Percentiles rank a stretch among this genome's conserved stretches.
Conservation (phyloP, 2,329 filamentous ascomycete genomes). For the Knufia petricola region DNA sequence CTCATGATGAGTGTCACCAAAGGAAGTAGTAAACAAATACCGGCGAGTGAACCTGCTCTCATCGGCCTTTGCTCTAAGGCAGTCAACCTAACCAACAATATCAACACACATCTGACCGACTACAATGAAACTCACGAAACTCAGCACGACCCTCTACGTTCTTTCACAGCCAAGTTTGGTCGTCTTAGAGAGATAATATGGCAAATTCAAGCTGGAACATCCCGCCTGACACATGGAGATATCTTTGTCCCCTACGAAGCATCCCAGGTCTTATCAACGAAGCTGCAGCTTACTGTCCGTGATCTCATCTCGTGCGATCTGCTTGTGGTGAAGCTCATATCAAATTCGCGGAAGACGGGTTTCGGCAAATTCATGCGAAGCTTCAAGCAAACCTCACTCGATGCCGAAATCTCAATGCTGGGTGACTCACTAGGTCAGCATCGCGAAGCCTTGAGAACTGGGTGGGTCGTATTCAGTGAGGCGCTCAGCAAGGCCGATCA, state of each 20-base stretch:
- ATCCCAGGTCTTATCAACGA: constrained; percentile 55
- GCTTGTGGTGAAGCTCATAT: constrained; percentile 51
- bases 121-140: too few relatives aligned
- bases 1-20: too few relatives aligned
- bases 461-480: constrained; percentile 56
- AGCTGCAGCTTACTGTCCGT: constrained; percentile 49
- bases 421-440: constrained; percentile 47
- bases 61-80: too few relatives aligned
- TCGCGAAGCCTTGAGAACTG: constrained; percentile 54
- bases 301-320: constrained; percentile 57
- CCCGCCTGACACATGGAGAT: constrained; percentile 41
- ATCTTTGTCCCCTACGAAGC: constrained; percentile 51
- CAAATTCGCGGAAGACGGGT: constrained; percentile 52
- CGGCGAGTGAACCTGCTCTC: too few relatives aligned
- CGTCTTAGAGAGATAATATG: constrained; percentile 57
- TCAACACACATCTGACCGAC: too few relatives aligned
- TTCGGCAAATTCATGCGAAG: constrained; percentile 52
- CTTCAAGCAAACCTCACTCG: constrained; percentile 31
- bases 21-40: too few relatives aligned
- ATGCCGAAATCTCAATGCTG: constrained; percentile 54
- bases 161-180: constrained; percentile 58
- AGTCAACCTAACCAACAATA: too few relatives aligned
- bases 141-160: too few relatives aligned
- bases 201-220: constrained; percentile 60
- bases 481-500: constrained; percentile 49